Base-by-base conservation (phyloP, 2,329 filamentous ascomycete genomes). In the Apiospora marii region DNA sequence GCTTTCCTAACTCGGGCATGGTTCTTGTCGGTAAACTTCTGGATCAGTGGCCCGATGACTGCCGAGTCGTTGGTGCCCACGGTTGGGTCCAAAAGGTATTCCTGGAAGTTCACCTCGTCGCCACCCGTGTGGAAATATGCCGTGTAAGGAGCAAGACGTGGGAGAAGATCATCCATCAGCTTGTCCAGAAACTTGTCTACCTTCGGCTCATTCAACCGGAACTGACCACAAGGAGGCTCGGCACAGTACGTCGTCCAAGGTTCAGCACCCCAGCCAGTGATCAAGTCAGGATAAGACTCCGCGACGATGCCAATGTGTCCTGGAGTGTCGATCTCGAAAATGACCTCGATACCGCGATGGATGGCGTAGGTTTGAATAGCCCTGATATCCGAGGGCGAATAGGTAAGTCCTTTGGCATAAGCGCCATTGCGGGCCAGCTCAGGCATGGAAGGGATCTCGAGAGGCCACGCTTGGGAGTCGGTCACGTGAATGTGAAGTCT, bases 91-190 rank as follows among this genome's bases (percentile, higher is more conserved):
- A 96, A 87, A 53, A 85, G 85, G 79, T 94, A 95, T 70, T 92
- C 89, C 77, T 95, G 92, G 74, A 86, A 87, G 82, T 96, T 96
- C 74, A 97, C 90, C 84, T 97, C 95, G 78, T 97, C 95, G 71
- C 95, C 95, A 64, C 95, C 95, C 0, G 93, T 93, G 83, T 97
- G 94, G 85, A 96, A 97, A 83, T 96, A 90, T 8, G 90, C 84
- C 2, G 92, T 87, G 81, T 94, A 94, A 0, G 92, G 90, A 12
- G 85, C 83, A 14, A 95, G 81, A 41, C 94, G 88, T 19, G 94
- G 94, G 70, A 97, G 84, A 34, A 97, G 80, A 79, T 97, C 95
- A n/a, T 87, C 86, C 77, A 94, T 92, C 19, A 97, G 83, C 49
- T 82, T 92, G 72, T 92, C 88, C 14, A 97, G 82, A 81, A 97